Evolutionary conservation across 2,329 filamentous ascomycete species (phyloP).

Genomic region (Fusarium sp.): DNA sequence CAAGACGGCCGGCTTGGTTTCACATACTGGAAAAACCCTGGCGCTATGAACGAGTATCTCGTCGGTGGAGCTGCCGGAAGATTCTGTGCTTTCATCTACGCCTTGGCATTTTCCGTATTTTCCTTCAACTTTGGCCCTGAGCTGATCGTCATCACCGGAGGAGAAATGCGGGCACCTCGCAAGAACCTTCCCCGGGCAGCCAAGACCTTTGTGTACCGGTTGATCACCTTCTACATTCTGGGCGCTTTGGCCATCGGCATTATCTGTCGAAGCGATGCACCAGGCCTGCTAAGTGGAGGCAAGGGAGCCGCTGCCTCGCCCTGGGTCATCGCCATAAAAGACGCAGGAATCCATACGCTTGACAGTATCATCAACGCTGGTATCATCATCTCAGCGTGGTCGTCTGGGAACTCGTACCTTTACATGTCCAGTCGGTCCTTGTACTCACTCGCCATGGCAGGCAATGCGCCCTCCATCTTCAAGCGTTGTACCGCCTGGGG

Average conservation of each 20-base stretch:
- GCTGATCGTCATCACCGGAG: constrained; percentile 49
- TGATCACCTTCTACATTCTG: not conserved
- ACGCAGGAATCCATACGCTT: not conserved
- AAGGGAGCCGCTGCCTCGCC: not conserved
- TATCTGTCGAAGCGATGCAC: not conserved
- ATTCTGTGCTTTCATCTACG: constrained; percentile 52
- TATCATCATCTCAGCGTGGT: not conserved
- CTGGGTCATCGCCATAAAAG: not conserved
- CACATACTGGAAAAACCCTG: not conserved
- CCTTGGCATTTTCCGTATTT: constrained; percentile 58
- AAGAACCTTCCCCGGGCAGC: constrained; percentile 34
- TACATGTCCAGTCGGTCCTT: not conserved
- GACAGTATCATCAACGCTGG: not conserved
- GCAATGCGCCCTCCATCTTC: not conserved
- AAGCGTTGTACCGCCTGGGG: not conserved
- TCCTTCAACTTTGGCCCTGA: constrained; percentile 49
- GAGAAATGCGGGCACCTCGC: constrained; percentile 52
- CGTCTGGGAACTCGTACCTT: not conserved
- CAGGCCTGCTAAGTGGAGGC: not conserved
- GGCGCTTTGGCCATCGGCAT: not conserved
- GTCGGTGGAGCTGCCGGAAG: not conserved
- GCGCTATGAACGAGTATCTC: not conserved
- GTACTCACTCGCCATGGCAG: not conserved
- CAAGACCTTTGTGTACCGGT: not conserved
- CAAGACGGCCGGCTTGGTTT: not conserved